These are phyloP conservation scores for Phytophthora hibernalis DNA, from an alignment of 352 stramenopile genomes.

Conservation along the genomic window DNA sequence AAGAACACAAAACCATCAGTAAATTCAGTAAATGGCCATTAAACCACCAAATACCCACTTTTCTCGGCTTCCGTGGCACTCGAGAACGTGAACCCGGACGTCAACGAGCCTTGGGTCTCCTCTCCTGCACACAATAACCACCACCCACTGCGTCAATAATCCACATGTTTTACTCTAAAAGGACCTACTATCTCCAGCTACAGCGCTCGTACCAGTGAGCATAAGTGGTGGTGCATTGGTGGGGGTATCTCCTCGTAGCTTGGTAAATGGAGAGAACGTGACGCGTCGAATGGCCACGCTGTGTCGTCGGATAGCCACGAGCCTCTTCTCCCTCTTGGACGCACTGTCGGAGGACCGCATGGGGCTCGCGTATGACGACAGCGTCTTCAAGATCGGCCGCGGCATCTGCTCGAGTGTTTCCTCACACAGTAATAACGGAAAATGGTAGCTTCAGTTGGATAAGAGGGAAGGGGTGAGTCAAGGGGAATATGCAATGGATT, in stretches of 20 bases:
- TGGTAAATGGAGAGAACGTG: constrained; percentile 82
- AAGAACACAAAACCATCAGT: background rate
- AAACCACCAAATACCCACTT: constrained; percentile 23
- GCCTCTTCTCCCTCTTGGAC: constrained; percentile 26
- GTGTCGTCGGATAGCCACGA: constrained; percentile 37
- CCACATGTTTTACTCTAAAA: background rate
- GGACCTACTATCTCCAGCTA: background rate
- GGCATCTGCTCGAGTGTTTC: too few relatives aligned
- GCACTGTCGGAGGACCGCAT: constrained; percentile 15
- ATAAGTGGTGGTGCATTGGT: constrained; percentile 9
- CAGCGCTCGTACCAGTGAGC: constrained; percentile 26
- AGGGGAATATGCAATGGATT: background rate
- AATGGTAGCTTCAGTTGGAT: background rate
- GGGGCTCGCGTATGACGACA: constrained; percentile 41
- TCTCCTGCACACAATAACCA: constrained; percentile 13
- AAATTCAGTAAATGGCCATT: background rate
- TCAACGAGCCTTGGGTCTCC: constrained; percentile 24
- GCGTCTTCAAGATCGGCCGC: constrained; percentile 75
- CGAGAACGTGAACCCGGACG: constrained; percentile 52
- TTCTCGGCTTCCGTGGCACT: constrained; percentile 40
- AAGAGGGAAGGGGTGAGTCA: background rate
- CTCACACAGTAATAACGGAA: background rate
- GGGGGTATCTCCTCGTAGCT: constrained; percentile 38
- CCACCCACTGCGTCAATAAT: background rate
- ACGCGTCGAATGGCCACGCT: constrained; percentile 49